Evolutionary conservation across 2,329 filamentous ascomycete species (phyloP).

Genomic region (Trichoderma gracile): DNA sequence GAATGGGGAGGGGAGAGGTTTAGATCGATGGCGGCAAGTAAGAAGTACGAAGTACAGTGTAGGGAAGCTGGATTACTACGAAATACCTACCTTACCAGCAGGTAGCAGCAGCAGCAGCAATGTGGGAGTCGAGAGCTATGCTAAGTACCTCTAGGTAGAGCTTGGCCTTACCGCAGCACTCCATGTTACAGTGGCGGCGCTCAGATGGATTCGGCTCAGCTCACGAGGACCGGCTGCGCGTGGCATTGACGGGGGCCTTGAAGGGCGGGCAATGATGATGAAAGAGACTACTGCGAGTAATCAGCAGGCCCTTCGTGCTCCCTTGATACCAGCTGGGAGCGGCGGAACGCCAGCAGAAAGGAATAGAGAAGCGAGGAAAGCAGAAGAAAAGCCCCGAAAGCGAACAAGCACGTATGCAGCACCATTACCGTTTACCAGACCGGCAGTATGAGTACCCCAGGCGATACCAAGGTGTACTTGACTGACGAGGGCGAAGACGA

Average conservation of each 20-base stretch:
- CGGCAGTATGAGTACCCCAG: too few relatives aligned
- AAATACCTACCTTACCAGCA: too few relatives aligned
- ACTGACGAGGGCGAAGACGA: too few relatives aligned
- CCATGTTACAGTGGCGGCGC: slow-evolving; percentile 22
- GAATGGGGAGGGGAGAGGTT: slow-evolving; percentile 19
- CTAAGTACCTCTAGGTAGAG: not conserved
- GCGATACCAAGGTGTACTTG: too few relatives aligned
- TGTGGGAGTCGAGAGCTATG: slow-evolving; percentile 8
- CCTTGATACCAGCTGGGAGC: too few relatives aligned
- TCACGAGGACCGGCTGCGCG: slow-evolving; percentile 15
- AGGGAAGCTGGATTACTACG: not conserved
- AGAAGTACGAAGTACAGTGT: slow-evolving; percentile 10
- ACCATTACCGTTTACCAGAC: too few relatives aligned
- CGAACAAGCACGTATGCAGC: too few relatives aligned
- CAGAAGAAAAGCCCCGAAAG: too few relatives aligned
- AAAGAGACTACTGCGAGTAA: too few relatives aligned
- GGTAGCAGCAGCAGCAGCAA: not conserved
- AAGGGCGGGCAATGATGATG: not conserved
- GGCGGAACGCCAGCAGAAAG: too few relatives aligned
- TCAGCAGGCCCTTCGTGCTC: too few relatives aligned
- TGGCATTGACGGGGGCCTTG: slow-evolving; percentile 6
- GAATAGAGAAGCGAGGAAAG: too few relatives aligned
- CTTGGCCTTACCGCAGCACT: slow-evolving; percentile 6
- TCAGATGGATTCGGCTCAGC: slow-evolving; percentile 22
- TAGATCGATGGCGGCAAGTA: slow-evolving; percentile 11